phyloP scores from a whole-genome alignment of 345 rosid species.

The Moricandia arvensis region DNA sequence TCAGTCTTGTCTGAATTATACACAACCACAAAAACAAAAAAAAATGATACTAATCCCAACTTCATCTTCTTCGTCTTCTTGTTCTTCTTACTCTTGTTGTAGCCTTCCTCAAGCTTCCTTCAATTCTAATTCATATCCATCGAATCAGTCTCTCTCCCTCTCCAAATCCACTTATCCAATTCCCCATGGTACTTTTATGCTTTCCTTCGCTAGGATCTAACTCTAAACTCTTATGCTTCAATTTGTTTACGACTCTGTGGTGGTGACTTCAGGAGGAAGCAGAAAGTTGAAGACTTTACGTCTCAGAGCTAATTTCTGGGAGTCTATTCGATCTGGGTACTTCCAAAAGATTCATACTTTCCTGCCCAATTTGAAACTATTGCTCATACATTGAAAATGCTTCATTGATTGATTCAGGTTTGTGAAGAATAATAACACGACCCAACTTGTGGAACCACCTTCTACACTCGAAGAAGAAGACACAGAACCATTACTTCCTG shows the following conservation, averaged over 20 bases:
- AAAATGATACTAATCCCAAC: constrained; percentile 36
- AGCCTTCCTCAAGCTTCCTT: constrained; percentile 25
- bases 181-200: constrained; percentile 11
- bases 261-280: constrained; percentile 50
- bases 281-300: constrained; percentile 53
- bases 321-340: constrained; percentile 77
- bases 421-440: constrained; percentile 52
- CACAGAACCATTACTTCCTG: constrained; percentile 55
- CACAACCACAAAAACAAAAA: constrained; percentile 3
- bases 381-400: not conserved
- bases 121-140: constrained; percentile 14
- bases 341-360: constrained; percentile 16
- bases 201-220: not conserved
- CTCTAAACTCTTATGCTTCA: not conserved
- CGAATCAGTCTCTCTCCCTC: constrained; percentile 29
- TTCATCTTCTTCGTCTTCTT: constrained; percentile 25
- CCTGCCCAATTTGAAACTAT: not conserved
- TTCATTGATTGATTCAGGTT: constrained; percentile 44
- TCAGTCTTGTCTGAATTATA: constrained; percentile 11
- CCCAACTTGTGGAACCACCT: constrained; percentile 72
- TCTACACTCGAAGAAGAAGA: constrained; percentile 42
- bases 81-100: constrained; percentile 5
- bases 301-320: constrained; percentile 75
- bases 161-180: constrained; percentile 3
- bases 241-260: constrained; percentile 1